A percentile compares a stretch with the other conserved stretches of the same genome.
Conservation (phyloP, 129 eudicot genomes). For the Tagetes patula region DNA sequence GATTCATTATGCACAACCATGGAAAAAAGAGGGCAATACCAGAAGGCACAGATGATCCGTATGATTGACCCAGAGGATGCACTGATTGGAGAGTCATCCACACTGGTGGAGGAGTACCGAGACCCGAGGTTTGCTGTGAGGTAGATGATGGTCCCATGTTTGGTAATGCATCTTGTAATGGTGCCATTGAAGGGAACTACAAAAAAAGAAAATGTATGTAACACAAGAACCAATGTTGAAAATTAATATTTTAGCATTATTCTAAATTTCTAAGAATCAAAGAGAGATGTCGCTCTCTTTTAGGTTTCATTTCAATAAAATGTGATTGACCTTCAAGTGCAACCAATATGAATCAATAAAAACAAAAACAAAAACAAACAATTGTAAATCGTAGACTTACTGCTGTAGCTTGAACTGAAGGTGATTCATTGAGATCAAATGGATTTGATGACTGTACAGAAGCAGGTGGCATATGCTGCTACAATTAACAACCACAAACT, state of each 20-base stretch:
- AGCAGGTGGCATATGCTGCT: conserved; percentile 37
- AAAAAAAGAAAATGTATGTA: not conserved
- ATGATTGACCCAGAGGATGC: conserved; percentile 44
- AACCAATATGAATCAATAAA: not conserved
- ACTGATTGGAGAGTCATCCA: conserved; percentile 57
- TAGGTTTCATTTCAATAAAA: not conserved
- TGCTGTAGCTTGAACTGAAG: conserved; percentile 51
- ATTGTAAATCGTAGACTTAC: conserved; percentile 50
- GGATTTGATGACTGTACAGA: conserved; percentile 61
- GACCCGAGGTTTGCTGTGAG: conserved; percentile 34
- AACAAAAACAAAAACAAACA: conserved; percentile 25
- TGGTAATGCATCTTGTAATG: conserved; percentile 69
- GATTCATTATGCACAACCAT: not conserved
- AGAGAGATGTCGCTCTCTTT: no score
- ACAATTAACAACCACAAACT: conserved; percentile 2
- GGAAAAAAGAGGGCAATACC: conserved; percentile 22
- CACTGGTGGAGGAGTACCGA: conserved; percentile 43
- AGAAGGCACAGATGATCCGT: conserved; percentile 47
- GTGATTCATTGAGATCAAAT: conserved; percentile 58
- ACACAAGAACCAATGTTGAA: not conserved
- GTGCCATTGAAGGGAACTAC: conserved; percentile 68
- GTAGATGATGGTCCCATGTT: conserved; percentile 40
- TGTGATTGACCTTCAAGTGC: conserved; percentile 19
- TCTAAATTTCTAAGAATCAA: not conserved
- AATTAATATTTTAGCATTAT: not conserved